Percentiles rank a stretch among this genome's conserved stretches.
Evolutionary conservation across 202 grass and related monocot species (phyloP).

Genomic region (Musa balbisiana): DNA sequence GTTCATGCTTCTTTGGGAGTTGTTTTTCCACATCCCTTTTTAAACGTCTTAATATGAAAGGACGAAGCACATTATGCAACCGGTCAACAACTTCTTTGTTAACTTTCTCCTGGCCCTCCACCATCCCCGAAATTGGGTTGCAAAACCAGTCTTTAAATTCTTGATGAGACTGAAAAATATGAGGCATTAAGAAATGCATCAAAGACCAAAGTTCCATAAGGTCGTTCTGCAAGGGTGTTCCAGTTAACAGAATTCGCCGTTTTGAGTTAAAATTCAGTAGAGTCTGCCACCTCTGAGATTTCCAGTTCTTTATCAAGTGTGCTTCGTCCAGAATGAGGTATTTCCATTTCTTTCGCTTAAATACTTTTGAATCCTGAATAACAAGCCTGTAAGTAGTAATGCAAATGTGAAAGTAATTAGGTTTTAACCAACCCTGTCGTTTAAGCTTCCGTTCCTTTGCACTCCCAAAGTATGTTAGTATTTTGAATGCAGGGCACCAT

Average conservation of each 20-base stretch:
- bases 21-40: constrained; percentile 99
- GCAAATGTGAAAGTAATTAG: constrained; percentile 96
- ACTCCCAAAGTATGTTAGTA: constrained; percentile 95
- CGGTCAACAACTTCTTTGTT: constrained; percentile 93
- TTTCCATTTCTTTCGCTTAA: constrained; percentile 99
- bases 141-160: constrained; percentile 99
- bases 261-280: constrained; percentile 97
- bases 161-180: constrained; percentile 99
- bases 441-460: constrained; percentile 99
- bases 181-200: constrained; percentile 99
- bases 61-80: constrained; percentile 96
- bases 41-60: constrained; percentile 80
- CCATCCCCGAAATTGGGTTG: constrained; percentile 98
- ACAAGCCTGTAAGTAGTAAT: constrained; percentile 99
- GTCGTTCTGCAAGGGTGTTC: constrained; percentile 96
- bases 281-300: constrained; percentile 99
- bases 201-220: constrained; percentile 99
- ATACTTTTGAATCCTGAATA: constrained; percentile 95
- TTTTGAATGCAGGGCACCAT: constrained; percentile 98
- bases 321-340: constrained; percentile 99
- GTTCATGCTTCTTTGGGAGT: constrained; percentile 76
- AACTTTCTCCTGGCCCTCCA: constrained; percentile 96
- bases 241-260: constrained; percentile 86
- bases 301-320: constrained; percentile 99
- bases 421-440: constrained; percentile 94